Conservation (phyloP, 257 asterid species). For the Solanum ossicruentum region DNA sequence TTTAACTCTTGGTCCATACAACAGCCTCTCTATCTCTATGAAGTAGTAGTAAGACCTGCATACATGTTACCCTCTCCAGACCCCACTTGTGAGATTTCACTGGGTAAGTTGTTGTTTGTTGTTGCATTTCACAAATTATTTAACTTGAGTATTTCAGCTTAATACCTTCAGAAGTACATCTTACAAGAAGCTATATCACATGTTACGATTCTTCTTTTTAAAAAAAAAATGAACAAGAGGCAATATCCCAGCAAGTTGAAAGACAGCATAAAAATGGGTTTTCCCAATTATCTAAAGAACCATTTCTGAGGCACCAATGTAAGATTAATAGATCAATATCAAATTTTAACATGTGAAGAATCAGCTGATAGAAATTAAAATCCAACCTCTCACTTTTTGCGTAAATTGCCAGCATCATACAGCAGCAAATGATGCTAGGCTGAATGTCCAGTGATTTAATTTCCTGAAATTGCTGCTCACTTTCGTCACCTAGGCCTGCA, state of each 20-base stretch:
- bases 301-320: not conserved
- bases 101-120: no score
- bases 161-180: not conserved
- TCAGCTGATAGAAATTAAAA: not conserved
- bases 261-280: not conserved
- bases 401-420: constrained; percentile 84
- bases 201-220: not conserved
- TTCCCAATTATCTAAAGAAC: not conserved
- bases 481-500: constrained; percentile 86
- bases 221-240: not conserved
- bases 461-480: constrained; percentile 79
- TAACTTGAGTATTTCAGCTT: not conserved
- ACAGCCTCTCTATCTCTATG: no score
- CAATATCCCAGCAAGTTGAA: not conserved
- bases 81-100: no score
- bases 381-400: constrained; percentile 70
- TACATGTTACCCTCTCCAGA: no score
- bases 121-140: not conserved
- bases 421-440: constrained; percentile 90
- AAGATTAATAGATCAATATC: not conserved
- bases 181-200: not conserved
- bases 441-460: constrained; percentile 74
- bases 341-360: not conserved
- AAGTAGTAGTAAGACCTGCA: no score
- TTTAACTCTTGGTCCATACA: not conserved